These are phyloP conservation scores for Pseudonitzschia multiseries DNA, from an alignment of 108 stramenopile genomes.

Conservation along the genomic window DNA sequence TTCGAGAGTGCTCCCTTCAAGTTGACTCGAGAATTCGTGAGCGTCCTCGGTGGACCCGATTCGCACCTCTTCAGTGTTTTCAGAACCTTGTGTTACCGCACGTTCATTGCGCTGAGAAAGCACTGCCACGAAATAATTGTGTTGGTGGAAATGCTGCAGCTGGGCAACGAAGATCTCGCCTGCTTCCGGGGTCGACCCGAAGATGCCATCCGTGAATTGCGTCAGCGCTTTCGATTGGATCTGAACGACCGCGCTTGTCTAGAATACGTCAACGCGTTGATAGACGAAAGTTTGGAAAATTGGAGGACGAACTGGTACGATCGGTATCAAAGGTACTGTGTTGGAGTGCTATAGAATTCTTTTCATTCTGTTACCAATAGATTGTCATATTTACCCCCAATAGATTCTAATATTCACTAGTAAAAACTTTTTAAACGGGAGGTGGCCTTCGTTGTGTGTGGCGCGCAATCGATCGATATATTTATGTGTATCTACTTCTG, in stretches of 20 bases:
- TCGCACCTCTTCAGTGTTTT: constrained; percentile 83
- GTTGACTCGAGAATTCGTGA: constrained; percentile 90
- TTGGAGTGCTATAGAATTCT: constrained; percentile 73
- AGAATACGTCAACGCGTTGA: constrained; percentile 87
- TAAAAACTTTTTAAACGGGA: too few relatives aligned
- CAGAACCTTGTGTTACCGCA: constrained; percentile 83
- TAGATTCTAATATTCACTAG: background rate
- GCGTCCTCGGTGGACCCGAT: constrained; percentile 90
- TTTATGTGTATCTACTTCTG: background rate
- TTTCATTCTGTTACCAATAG: background rate
- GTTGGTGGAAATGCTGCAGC: constrained; percentile 92
- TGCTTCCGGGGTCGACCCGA: constrained; percentile 92
- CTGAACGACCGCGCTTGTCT: constrained; percentile 73
- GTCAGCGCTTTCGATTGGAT: constrained; percentile 84
- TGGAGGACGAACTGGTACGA: constrained; percentile 98
- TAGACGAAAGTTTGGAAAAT: constrained; percentile 91
- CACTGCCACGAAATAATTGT: constrained; percentile 89
- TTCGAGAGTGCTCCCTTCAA: constrained; percentile 98
- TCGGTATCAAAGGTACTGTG: constrained; percentile 91
- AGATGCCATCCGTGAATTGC: constrained; percentile 76
- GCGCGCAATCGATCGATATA: background rate
- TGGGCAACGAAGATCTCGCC: constrained; percentile 90
- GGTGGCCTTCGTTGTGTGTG: too few relatives aligned
- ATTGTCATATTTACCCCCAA: background rate
- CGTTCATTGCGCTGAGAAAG: constrained; percentile 83